A percentile compares a stretch with the other conserved stretches of the same genome.
Conservation (phyloP, 129 eudicot species). For the Calendula officinalis region DNA sequence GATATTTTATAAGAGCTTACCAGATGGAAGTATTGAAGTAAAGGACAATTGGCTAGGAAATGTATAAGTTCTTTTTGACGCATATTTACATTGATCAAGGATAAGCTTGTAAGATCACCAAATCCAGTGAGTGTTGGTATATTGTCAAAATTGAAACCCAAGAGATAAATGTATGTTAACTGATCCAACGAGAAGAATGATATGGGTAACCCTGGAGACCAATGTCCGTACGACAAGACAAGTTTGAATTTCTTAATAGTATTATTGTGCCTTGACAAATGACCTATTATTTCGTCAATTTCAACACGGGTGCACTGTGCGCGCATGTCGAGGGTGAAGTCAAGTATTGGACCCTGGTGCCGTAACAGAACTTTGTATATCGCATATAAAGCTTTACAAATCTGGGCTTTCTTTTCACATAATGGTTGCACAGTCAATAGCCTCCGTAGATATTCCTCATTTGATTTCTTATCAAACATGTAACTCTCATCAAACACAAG, state of each 20-base stretch:
- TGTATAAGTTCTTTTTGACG: neutral
- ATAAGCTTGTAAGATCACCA: neutral
- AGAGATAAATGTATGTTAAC: neutral
- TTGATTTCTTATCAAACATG: neutral
- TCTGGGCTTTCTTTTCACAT: neutral
- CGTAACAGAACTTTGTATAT: neutral
- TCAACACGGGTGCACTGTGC: neutral
- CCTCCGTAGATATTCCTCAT: neutral
- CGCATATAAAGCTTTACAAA: neutral
- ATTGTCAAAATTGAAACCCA: neutral
- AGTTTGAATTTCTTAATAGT: neutral
- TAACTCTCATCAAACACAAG: neutral
- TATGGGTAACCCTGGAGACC: neutral
- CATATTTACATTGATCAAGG: neutral
- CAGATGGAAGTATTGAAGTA: neutral
- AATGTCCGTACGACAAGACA: neutral
- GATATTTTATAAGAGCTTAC: neutral
- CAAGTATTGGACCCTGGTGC: slow-evolving; percentile 6
- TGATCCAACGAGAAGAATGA: slow-evolving; percentile 2
- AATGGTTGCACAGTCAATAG: neutral
- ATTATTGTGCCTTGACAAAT: slow-evolving; percentile 6
- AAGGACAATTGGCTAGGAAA: neutral
- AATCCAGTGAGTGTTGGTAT: neutral
- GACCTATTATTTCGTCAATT: neutral
- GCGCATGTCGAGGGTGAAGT: neutral